These are phyloP conservation scores for Noccaea caerulescens DNA, from an alignment of 345 rosid species.

Conservation along the genomic window DNA sequence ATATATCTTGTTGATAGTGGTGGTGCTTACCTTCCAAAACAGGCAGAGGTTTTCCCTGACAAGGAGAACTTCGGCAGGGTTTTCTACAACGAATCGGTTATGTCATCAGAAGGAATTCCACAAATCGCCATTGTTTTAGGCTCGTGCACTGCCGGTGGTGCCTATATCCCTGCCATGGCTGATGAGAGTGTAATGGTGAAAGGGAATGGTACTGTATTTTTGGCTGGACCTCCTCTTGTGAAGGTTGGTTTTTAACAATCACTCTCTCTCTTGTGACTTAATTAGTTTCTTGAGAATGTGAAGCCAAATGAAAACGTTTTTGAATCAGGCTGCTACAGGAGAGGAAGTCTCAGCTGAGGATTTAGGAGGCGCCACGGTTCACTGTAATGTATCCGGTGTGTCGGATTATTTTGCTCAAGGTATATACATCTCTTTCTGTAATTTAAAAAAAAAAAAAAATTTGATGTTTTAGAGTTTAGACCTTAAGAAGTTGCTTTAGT, in stretches of 20 bases:
- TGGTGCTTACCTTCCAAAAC: constrained; percentile 96
- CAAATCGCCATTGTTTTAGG: constrained; percentile 94
- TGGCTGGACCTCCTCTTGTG: constrained; percentile 97
- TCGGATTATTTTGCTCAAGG: constrained; percentile 99
- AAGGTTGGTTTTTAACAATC: constrained; percentile 54
- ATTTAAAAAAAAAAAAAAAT: constrained; percentile 7
- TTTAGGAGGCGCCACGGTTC: constrained; percentile 88
- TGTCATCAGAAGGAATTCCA: constrained; percentile 94
- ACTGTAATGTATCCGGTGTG: constrained; percentile 92
- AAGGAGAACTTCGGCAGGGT: constrained; percentile 94
- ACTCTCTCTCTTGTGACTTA: constrained; percentile 6
- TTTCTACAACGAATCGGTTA: constrained; percentile 86
- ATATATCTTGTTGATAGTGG: constrained; percentile 96
- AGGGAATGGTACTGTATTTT: constrained; percentile 94
- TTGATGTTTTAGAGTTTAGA: constrained; percentile 9
- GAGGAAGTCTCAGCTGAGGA: constrained; percentile 96
- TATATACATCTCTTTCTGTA: constrained; percentile 37
- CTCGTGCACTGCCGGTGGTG: constrained; percentile 97
- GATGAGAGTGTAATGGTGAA: constrained; percentile 99
- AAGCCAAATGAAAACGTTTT: constrained; percentile 47
- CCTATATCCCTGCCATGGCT: constrained; percentile 99
- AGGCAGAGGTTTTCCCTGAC: constrained; percentile 96
- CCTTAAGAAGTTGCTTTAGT: constrained; percentile 41
- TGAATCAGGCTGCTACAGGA: constrained; percentile 92
- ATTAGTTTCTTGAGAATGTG: neutral